Percentiles rank a stretch among this genome's conserved stretches.
phyloP scores from a whole-genome alignment of 768 basidiomycete species.

The Lactifluus volemus region DNA sequence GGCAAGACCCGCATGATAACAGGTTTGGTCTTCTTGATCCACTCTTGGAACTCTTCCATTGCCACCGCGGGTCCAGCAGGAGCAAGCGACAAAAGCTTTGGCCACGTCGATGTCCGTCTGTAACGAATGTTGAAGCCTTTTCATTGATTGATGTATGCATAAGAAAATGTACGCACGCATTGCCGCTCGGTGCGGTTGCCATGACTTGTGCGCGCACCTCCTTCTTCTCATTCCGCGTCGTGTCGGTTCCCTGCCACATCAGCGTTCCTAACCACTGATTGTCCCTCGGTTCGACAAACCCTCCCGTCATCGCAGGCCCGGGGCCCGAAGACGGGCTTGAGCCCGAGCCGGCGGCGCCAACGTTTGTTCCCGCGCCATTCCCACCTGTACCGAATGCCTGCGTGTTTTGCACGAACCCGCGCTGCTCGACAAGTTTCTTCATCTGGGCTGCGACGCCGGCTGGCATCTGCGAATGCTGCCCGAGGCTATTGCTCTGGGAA shows the following conservation, averaged over 20 bases:
- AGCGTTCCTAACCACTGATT: conserved; percentile 14
- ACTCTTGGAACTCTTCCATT: conserved; percentile 16
- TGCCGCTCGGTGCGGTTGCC: conserved; percentile 4
- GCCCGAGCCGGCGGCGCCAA: not conserved
- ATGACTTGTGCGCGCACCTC: conserved; percentile 16
- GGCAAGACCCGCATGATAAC: conserved; percentile 8
- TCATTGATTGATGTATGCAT: no score
- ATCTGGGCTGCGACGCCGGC: conserved; percentile 14
- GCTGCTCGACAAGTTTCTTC: conserved; percentile 15
- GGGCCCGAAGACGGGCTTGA: not conserved
- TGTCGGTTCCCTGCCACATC: conserved; percentile 15
- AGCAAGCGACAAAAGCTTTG: conserved; percentile 6
- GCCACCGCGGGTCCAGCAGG: conserved; percentile 9
- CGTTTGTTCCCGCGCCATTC: not conserved
- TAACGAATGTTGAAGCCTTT: not conserved
- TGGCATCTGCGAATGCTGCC: not conserved
- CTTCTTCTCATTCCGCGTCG: conserved; percentile 15
- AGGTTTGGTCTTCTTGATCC: conserved; percentile 8
- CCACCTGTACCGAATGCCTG: not conserved
- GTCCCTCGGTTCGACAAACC: not conserved
- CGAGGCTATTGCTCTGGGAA: not conserved
- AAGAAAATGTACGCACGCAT: conserved; percentile 4
- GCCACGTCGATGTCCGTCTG: conserved; percentile 15
- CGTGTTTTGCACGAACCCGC: not conserved
- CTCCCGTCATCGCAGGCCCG: not conserved